Evolutionary conservation across 768 basidiomycete genomes (phyloP).

Genomic region (Tricholoma terreum): DNA sequence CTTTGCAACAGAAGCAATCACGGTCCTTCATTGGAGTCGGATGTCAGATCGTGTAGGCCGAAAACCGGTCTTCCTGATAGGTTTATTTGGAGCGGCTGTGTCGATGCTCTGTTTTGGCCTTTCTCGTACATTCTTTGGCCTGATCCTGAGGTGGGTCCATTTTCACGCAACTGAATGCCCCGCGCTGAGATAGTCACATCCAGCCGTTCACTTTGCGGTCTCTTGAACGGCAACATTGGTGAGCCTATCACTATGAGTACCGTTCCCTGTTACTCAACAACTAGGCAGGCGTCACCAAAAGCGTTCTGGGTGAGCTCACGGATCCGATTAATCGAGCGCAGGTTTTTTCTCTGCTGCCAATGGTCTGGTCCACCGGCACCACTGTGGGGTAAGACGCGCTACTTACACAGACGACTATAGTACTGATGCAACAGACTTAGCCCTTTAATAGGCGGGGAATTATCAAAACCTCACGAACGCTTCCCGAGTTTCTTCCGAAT

Average conservation of each 20-base stretch:
- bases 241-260: constrained; percentile 59
- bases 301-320: constrained; percentile 42
- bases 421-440: constrained; percentile 23
- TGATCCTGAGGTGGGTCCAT: constrained; percentile 51
- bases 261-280: constrained; percentile 10
- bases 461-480: constrained; percentile 65
- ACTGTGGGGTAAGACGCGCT: constrained; percentile 31
- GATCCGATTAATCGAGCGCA: constrained; percentile 39
- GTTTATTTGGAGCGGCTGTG: constrained; percentile 46
- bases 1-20: constrained; percentile 53
- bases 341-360: constrained; percentile 38
- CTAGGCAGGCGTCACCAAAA: constrained; percentile 44
- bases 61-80: constrained; percentile 55
- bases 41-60: constrained; percentile 57
- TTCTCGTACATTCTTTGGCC: constrained; percentile 50
- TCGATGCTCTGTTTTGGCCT: constrained; percentile 64
- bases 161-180: not conserved
- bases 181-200: constrained; percentile 14
- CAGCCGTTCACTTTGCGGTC: constrained; percentile 31
- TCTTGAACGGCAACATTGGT: constrained; percentile 65
- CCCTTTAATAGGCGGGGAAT: constrained; percentile 64
- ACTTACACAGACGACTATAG: not conserved
- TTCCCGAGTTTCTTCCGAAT: constrained; percentile 56
- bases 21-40: constrained; percentile 62
- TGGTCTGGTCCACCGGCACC: constrained; percentile 37